Percentiles rank a stretch among this genome's conserved stretches.
These are phyloP conservation scores for Russula lepida DNA, from an alignment of 768 basidiomycete species.

Conservation along the genomic window DNA sequence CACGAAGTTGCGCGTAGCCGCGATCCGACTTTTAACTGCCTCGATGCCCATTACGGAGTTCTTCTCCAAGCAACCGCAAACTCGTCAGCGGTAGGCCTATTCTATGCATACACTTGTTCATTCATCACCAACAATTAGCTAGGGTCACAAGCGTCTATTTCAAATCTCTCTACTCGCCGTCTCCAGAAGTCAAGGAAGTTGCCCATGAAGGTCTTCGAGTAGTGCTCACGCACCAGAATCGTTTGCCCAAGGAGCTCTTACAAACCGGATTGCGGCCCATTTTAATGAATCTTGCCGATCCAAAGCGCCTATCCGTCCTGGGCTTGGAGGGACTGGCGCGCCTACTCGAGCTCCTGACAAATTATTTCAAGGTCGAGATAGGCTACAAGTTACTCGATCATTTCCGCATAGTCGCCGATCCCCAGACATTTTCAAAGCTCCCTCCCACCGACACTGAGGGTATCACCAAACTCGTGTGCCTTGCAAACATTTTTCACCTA, in stretches of 20 bases:
- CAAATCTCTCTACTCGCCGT: slow-evolving; percentile 92
- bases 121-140: slow-evolving; percentile 1
- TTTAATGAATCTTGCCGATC: slow-evolving; percentile 95
- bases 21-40: slow-evolving; percentile 86
- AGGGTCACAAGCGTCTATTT: slow-evolving; percentile 96
- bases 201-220: slow-evolving; percentile 89
- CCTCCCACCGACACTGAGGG: slow-evolving; percentile 83
- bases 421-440: slow-evolving; percentile 69
- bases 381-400: slow-evolving; percentile 96
- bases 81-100: slow-evolving; percentile 65
- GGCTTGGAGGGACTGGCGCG: slow-evolving; percentile 92
- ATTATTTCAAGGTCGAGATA: slow-evolving; percentile 99
- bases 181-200: slow-evolving; percentile 86
- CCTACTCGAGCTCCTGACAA: slow-evolving; percentile 86
- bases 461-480: slow-evolving; percentile 86
- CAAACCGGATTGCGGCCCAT: slow-evolving; percentile 95
- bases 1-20: slow-evolving; percentile 84
- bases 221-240: slow-evolving; percentile 81
- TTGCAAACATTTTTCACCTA: slow-evolving; percentile 96
- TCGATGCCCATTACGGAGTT: slow-evolving; percentile 94
- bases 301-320: slow-evolving; percentile 84
- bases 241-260: slow-evolving; percentile 89
- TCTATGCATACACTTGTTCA: background rate
- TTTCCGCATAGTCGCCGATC: slow-evolving; percentile 86
- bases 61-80: slow-evolving; percentile 74